These are phyloP conservation scores for Eimeria tenella DNA, from an alignment of 169 alveolate species.

Conservation along the genomic window DNA sequence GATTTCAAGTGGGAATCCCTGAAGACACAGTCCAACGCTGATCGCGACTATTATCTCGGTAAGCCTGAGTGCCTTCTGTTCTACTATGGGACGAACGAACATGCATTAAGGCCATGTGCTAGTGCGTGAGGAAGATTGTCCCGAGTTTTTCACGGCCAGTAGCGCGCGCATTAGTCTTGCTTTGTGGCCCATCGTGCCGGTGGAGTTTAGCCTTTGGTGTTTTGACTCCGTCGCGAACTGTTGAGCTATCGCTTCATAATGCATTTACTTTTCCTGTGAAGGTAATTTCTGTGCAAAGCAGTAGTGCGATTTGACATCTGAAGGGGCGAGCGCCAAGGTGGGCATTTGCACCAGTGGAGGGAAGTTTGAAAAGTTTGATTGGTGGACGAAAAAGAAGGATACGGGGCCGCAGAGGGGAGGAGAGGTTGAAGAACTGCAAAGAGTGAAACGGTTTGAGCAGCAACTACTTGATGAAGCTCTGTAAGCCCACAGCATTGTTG, in stretches of 20 bases:
- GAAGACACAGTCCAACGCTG: constrained; percentile 65
- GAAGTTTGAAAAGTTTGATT: constrained; percentile 72
- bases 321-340: constrained; percentile 78
- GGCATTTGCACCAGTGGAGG: constrained; percentile 74
- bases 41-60: constrained; percentile 77
- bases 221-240: too few species aligned
- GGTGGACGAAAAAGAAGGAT: constrained; percentile 78
- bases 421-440: constrained; percentile 50
- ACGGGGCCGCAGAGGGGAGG: constrained; percentile 34
- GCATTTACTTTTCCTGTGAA: too few species aligned
- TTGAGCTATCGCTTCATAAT: too few species aligned
- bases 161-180: too few species aligned
- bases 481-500: constrained; percentile 16
- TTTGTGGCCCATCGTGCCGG: too few species aligned
- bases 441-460: constrained; percentile 71
- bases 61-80: not conserved
- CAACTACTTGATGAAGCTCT: constrained; percentile 73
- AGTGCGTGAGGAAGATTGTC: too few species aligned
- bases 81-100: too few species aligned
- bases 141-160: too few species aligned
- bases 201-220: too few species aligned
- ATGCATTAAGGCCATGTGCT: too few species aligned
- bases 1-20: constrained; percentile 78
- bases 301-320: not conserved
- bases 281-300: too few species aligned